Conservation (phyloP, 2,329 filamentous ascomycete species). For the Cladosporium austrohemisphaericum region DNA sequence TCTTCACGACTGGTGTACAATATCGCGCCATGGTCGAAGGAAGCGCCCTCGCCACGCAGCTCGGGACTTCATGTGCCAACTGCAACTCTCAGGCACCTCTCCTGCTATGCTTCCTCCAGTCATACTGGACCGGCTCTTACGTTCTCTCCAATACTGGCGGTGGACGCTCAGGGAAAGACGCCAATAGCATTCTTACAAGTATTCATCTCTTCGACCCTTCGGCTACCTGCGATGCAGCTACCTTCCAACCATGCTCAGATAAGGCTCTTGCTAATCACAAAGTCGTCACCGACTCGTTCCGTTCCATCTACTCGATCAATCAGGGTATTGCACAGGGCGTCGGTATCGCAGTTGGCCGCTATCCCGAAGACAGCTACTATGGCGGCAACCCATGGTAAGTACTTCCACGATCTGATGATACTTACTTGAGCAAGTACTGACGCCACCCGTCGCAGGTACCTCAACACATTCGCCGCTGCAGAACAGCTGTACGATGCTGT, state of each 20-base stretch:
- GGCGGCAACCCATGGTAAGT: slow-evolving; percentile 70
- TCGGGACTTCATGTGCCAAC: slow-evolving; percentile 58
- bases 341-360: slow-evolving; percentile 49
- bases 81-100: slow-evolving; percentile 66
- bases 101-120: slow-evolving; percentile 69
- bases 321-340: slow-evolving; percentile 56
- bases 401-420: background rate
- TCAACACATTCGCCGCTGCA: slow-evolving; percentile 71
- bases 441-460: slow-evolving; percentile 39
- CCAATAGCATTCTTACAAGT: slow-evolving; percentile 60
- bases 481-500: slow-evolving; percentile 76
- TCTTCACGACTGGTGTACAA: slow-evolving; percentile 70
- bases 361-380: slow-evolving; percentile 63
- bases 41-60: slow-evolving; percentile 57
- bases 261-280: slow-evolving; percentile 68
- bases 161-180: slow-evolving; percentile 65
- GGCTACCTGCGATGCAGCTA: slow-evolving; percentile 60
- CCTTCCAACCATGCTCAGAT: slow-evolving; percentile 72
- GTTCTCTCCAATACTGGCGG: slow-evolving; percentile 65
- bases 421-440: background rate
- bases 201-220: slow-evolving; percentile 63
- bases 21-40: slow-evolving; percentile 66
- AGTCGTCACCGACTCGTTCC: slow-evolving; percentile 70
- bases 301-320: slow-evolving; percentile 67
- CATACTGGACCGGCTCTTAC: slow-evolving; percentile 67